Base-by-base conservation (phyloP, 1,139 yeast genomes). In the Kodamaea sp. region DNA sequence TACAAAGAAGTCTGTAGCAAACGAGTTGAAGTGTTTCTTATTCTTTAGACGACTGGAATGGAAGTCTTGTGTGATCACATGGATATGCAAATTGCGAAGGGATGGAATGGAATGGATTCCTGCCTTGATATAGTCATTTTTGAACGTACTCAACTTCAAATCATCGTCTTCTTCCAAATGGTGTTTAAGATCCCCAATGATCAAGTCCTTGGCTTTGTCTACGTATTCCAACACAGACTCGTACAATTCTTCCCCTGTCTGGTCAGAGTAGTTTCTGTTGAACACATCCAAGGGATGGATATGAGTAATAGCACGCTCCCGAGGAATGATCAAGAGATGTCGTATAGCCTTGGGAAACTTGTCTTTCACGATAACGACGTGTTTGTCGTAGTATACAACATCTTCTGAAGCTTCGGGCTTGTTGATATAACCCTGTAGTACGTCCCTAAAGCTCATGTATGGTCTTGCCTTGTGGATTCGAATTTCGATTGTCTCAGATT, bases 51-150 rank as follows among this genome's bases (percentile, higher is more conserved):
- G 46, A 0, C 61, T 59, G 5, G 86, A 76, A 47, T 66, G 49
- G 50, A 83, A 72, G 56, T 86, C 95, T 31, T 61, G 67, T 0
- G 90, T 78, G 31, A 86, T 68, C 10, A 86, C 77, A 59, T 86
- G 95, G 18, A 86, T 63, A 50, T 86, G 95, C 24, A 85, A 53
- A 50, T 86, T 83, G 29, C 57, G 58, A 69, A 86, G 52, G 1
- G 90, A 81, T 2, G 95, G 95, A 2, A 73, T 71, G 3, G 84
- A 61, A 56, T 86, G 95, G 15, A 85, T 71, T 0, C 95, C 94
- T 3, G 70, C 72, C 39, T 63, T 63, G n/a, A 85, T 61, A 38
- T 69, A 73, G 0, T 51, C 47, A 7, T 60, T 59, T 16, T 59
- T 48, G 30, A 64, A 61, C 19, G 51, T 49, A 10, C 38, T 32